Conservation (phyloP, 2,329 filamentous ascomycete genomes). For the Amylocarpus encephaloides region DNA sequence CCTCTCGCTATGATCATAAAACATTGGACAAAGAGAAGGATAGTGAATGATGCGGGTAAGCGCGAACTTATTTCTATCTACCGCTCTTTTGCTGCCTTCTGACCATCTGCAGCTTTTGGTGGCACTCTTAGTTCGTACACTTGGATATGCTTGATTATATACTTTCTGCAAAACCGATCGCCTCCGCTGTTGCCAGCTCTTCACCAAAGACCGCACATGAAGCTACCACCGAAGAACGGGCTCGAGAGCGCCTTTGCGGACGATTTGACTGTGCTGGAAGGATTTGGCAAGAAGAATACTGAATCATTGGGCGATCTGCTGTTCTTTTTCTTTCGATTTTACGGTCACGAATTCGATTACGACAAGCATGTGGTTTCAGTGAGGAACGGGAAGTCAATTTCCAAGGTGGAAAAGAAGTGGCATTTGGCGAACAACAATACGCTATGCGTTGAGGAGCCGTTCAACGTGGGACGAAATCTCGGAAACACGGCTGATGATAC, state of each 20-base stretch:
- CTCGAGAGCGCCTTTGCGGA: slow-evolving; percentile 76
- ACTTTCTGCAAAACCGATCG: slow-evolving; percentile 82
- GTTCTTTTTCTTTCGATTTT: slow-evolving; percentile 93
- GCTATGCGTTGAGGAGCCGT: slow-evolving; percentile 93
- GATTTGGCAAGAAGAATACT: slow-evolving; percentile 72
- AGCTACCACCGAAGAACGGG: slow-evolving; percentile 56
- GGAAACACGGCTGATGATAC: slow-evolving; percentile 96
- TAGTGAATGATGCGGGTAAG: slow-evolving; percentile 94
- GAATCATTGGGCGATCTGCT: slow-evolving; percentile 79
- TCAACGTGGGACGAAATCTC: slow-evolving; percentile 82
- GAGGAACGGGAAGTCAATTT: slow-evolving; percentile 68
- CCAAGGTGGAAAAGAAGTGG: slow-evolving; percentile 86
- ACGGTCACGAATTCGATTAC: slow-evolving; percentile 89
- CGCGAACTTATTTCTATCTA: slow-evolving; percentile 13
- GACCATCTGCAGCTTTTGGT: slow-evolving; percentile 61
- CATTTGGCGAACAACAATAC: slow-evolving; percentile 71
- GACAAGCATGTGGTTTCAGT: slow-evolving; percentile 80
- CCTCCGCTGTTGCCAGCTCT: slow-evolving; percentile 80
- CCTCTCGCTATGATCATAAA: slow-evolving; percentile 96
- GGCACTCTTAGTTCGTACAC: slow-evolving; percentile 97
- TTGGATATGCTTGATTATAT: slow-evolving; percentile 98
- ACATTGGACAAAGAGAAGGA: slow-evolving; percentile 88
- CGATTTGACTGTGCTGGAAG: slow-evolving; percentile 66
- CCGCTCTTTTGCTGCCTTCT: slow-evolving; percentile 8
- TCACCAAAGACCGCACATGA: slow-evolving; percentile 64